Evolutionary conservation across 306 rosid genomes (phyloP).

Genomic region (Begonia masoniana): DNA sequence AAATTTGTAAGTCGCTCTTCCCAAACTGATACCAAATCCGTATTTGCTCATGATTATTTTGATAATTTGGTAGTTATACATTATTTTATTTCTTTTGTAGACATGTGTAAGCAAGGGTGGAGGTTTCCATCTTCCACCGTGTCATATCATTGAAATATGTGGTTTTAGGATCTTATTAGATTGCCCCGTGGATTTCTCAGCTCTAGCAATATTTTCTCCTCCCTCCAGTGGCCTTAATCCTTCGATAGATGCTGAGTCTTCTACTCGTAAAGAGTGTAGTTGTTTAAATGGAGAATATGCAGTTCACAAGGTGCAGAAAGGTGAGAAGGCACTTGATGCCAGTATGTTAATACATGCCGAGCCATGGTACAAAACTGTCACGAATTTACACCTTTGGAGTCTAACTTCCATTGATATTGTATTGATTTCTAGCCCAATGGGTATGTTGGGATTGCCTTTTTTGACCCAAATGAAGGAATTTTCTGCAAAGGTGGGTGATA

Average conservation of each 20-base stretch:
- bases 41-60: too few species aligned
- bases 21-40: too few species aligned
- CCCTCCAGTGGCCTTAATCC: conserved; percentile 26
- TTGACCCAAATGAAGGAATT: conserved; percentile 52
- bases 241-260: conserved; percentile 11
- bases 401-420: conserved; percentile 50
- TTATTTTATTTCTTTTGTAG: conserved; percentile 2
- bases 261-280: conserved; percentile 8
- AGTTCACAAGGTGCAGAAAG: conserved; percentile 29
- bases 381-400: conserved; percentile 48
- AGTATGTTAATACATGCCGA: conserved; percentile 29
- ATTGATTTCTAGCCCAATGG: conserved; percentile 82
- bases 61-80: too few species aligned
- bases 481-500: conserved; percentile 42
- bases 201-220: conserved; percentile 69
- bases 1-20: too few species aligned
- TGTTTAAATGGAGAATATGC: conserved; percentile 13
- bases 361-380: conserved; percentile 55
- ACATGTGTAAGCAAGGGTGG: conserved; percentile 79
- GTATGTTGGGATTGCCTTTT: conserved; percentile 72
- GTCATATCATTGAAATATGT: conserved; percentile 57
- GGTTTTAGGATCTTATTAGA: conserved; percentile 71
- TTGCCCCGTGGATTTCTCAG: conserved; percentile 74
- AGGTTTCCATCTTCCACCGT: conserved; percentile 65
- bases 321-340: conserved; percentile 30